Evolutionary conservation across 116 monocot species (phyloP), one percentile per base, ranked within the genome.

Genomic region (Zostera marina): DNA sequence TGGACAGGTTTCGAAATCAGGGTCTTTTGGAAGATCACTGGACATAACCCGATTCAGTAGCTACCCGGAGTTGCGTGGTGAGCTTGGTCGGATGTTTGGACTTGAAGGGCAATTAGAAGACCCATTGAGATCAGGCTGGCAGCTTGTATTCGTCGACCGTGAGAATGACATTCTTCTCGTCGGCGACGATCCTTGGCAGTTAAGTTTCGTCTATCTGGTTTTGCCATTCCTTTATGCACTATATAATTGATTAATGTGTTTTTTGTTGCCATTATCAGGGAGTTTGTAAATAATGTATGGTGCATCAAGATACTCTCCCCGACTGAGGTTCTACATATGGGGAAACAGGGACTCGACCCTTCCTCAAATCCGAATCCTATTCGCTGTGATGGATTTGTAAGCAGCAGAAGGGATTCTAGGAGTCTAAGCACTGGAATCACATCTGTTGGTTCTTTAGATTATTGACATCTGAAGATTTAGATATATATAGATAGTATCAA

Each of bases 111-210:
- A 80, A 66, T 80, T 96, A 70, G 90, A 89, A 48, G 85, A 96
- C 76, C 80, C 85, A 65, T 22, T 85, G 73, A 96, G 96, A 96
- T 96, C 96, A 96, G 94, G 94, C 94, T 94, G 94, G 94, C 88
- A 94, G 94, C 94, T 94, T 94, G 94, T 94, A 88, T 88, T 96
- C 41, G 85, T 89, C 64, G 89, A 96, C 79, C 64, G 83, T 24
- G 96, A 96, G 80, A 76, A 85, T 62, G 90, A 89, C 68, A 72
- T 83, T 74, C 96, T 96, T 83, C 96, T 96, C 59, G 64, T 89
- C 16, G 96, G 96, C 45, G 96, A 96, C 62, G 96, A 80, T 63
- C 88, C 96, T 0, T 96, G 96, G 96, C 82, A 85, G 96, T 96
- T 73, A 79, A 84, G 68, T 53, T 44, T 42, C 1, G 32, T 32